phyloP scores from a whole-genome alignment of 257 asterid species.

The Solanum appendiculatum region DNA sequence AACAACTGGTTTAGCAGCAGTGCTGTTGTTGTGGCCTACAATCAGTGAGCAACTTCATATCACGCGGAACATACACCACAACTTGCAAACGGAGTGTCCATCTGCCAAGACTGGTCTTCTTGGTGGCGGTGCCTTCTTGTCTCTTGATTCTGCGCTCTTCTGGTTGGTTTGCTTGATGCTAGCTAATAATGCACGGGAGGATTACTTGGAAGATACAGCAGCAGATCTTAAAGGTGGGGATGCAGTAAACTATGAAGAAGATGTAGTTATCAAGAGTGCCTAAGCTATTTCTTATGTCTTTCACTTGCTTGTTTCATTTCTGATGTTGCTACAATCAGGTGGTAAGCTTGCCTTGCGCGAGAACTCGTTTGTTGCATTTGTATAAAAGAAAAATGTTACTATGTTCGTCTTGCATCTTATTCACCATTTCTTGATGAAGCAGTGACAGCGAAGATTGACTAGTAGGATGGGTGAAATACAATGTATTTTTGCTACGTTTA shows the following conservation, averaged over 20 bases:
- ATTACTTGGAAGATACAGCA: slow-evolving; percentile 39
- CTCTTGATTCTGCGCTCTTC: slow-evolving; percentile 75
- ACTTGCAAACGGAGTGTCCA: slow-evolving; percentile 54
- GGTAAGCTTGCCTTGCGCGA: neutral
- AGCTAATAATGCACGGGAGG: slow-evolving; percentile 64
- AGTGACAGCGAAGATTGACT: no score
- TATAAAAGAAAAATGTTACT: no score
- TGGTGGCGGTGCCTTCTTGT: slow-evolving; percentile 90
- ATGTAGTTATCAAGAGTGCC: neutral
- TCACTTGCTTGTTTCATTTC: neutral
- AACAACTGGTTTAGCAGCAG: slow-evolving; percentile 55
- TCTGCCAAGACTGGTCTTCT: slow-evolving; percentile 94
- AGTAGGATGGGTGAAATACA: no score
- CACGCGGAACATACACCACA: slow-evolving; percentile 41
- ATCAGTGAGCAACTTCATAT: slow-evolving; percentile 64
- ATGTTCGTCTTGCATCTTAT: no score
- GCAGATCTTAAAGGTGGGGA: slow-evolving; percentile 10
- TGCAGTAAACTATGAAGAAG: neutral
- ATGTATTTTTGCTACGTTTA: no score
- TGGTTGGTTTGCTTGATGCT: slow-evolving; percentile 85
- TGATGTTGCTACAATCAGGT: neutral
- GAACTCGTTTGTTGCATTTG: neutral
- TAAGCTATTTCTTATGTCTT: neutral
- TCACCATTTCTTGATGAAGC: no score
- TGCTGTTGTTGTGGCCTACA: slow-evolving; percentile 75